Evolutionary conservation across 495 filamentous ascomycete species (phyloP).

Genomic region (Choiromyces venosus): DNA sequence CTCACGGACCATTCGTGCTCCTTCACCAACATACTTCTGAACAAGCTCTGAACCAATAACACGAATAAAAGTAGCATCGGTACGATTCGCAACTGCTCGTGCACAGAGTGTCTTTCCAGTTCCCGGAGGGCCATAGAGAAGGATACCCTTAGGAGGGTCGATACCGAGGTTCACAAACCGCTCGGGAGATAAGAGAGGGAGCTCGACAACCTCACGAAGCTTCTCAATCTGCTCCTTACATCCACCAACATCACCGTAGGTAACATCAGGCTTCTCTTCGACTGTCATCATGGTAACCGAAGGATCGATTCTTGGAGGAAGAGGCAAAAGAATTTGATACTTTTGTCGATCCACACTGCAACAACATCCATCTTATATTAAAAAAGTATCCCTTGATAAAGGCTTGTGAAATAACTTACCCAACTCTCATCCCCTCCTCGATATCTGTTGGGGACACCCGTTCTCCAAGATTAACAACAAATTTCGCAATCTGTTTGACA

Average conservation of each 20-base stretch:
- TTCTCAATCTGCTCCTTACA: slow-evolving; percentile 99
- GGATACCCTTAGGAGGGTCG: slow-evolving; percentile 93
- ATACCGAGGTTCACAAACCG: slow-evolving; percentile 96
- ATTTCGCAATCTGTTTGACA: slow-evolving; percentile 99
- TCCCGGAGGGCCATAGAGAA: slow-evolving; percentile 93
- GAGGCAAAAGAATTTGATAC: slow-evolving; percentile 93
- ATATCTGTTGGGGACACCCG: slow-evolving; percentile 97
- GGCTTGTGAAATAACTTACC: slow-evolving; percentile 49
- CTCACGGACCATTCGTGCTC: slow-evolving; percentile 95
- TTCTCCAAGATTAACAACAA: slow-evolving; percentile 96
- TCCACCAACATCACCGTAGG: slow-evolving; percentile 96
- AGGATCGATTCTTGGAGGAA: slow-evolving; percentile 98
- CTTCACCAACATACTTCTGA: slow-evolving; percentile 98
- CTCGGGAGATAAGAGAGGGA: slow-evolving; percentile 92
- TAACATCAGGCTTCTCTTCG: slow-evolving; percentile 98
- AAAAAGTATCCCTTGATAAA: background rate
- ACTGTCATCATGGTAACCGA: slow-evolving; percentile 99
- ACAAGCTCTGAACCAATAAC: slow-evolving; percentile 96
- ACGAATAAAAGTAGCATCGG: slow-evolving; percentile 96
- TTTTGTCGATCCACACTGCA: slow-evolving; percentile 90
- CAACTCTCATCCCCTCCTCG: slow-evolving; percentile 97
- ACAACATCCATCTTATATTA: slow-evolving; percentile 5
- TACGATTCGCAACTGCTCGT: slow-evolving; percentile 92
- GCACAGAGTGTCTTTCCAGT: slow-evolving; percentile 98
- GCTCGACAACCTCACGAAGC: slow-evolving; percentile 95